A percentile compares a stretch with the other conserved stretches of the same genome.
Conservation (phyloP, 1,284 basidiomycete genomes). For the Austropuccinia psidii region DNA sequence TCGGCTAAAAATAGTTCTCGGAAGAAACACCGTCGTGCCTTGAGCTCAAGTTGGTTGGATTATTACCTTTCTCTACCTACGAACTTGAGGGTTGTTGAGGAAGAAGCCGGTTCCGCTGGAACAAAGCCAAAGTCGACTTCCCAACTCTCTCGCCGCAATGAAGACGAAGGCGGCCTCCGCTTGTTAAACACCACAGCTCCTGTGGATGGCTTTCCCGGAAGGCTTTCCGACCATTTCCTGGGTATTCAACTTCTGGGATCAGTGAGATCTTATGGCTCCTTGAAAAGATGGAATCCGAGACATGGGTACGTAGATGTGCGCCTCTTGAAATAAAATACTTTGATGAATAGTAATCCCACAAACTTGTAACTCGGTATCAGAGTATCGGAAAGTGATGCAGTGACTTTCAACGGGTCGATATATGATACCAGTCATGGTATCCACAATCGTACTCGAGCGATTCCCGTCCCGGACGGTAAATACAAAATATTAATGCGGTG, state of each 20-base stretch:
- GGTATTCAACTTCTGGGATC: conserved; percentile 25
- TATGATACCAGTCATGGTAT: conserved; percentile 4
- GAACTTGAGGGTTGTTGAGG: no score
- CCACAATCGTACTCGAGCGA: background rate
- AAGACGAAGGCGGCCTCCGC: background rate
- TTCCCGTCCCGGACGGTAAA: conserved; percentile 17
- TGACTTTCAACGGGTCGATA: conserved; percentile 19
- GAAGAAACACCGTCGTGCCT: background rate
- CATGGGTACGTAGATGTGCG: background rate
- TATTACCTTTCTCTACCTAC: no score
- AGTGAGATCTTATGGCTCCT: background rate
- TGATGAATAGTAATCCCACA: background rate
- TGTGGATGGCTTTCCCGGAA: conserved; percentile 11
- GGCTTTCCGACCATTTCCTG: conserved; percentile 1
- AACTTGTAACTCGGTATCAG: background rate
- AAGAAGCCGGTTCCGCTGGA: no score
- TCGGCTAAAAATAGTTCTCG: no score
- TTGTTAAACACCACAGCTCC: background rate
- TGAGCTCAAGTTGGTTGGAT: no score
- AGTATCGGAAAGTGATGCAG: conserved; percentile 3
- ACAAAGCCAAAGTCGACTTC: background rate
- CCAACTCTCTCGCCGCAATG: background rate
- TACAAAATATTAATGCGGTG: conserved; percentile 31
- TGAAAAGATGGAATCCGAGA: conserved; percentile 28
- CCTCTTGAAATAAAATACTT: background rate